Evolutionary conservation across 2,329 filamentous ascomycete genomes (phyloP).

Genomic region (Monosporascus sp.): DNA sequence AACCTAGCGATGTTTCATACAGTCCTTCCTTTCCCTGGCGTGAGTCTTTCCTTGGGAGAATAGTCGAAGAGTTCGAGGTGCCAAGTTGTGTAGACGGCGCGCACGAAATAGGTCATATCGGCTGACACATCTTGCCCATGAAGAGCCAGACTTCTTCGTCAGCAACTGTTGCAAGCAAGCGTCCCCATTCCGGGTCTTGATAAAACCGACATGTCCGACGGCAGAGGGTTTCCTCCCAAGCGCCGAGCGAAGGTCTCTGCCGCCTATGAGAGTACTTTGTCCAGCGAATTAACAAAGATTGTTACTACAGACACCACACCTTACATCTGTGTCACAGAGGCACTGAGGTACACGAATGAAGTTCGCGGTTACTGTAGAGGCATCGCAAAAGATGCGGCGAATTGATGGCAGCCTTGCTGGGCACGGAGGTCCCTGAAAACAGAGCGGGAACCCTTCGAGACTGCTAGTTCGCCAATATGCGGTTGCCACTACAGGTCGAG

Average conservation of each 20-base stretch:
- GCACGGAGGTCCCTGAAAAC: slow-evolving; percentile 60
- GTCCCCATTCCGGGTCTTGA: slow-evolving; percentile 42
- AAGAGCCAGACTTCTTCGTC: slow-evolving; percentile 68
- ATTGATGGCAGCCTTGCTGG: slow-evolving; percentile 50
- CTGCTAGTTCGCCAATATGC: slow-evolving; percentile 60
- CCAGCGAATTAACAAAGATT: slow-evolving; percentile 58
- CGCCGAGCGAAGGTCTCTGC: slow-evolving; percentile 7
- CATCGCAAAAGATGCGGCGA: slow-evolving; percentile 53
- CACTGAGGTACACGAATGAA: slow-evolving; percentile 56
- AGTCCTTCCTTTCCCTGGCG: slow-evolving; percentile 62
- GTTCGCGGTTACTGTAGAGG: slow-evolving; percentile 53
- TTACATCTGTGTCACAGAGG: slow-evolving; percentile 57
- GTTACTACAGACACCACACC: slow-evolving; percentile 61
- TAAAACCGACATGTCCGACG: slow-evolving; percentile 64
- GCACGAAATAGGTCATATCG: slow-evolving; percentile 66
- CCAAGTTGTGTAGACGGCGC: slow-evolving; percentile 66
- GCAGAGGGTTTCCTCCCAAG: slow-evolving; percentile 58
- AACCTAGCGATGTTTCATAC: slow-evolving; percentile 67
- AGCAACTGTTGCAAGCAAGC: slow-evolving; percentile 62
- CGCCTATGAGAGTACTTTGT: slow-evolving; percentile 48
- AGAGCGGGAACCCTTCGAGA: slow-evolving; percentile 41
- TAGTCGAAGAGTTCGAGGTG: slow-evolving; percentile 55
- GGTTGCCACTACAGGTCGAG: slow-evolving; percentile 44
- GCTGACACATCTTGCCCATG: slow-evolving; percentile 49
- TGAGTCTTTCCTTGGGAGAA: slow-evolving; percentile 63